Evolutionary conservation across 2,329 filamentous ascomycete genomes (phyloP), one percentile per base, ranked within the genome.

Genomic region (Lachnellula hyalina): DNA sequence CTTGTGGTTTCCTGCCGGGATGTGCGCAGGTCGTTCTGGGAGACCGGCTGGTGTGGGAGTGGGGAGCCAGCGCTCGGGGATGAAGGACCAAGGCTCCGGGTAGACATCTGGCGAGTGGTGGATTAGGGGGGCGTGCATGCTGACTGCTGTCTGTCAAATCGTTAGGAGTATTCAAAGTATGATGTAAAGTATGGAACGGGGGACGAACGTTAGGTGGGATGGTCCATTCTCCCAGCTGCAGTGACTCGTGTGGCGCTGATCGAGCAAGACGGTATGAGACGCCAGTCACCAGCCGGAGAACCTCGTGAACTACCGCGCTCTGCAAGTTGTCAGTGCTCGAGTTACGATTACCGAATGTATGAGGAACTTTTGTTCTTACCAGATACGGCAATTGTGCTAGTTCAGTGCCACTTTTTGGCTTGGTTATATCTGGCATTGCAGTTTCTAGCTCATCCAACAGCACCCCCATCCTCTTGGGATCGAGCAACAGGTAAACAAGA

Each of bases 361-460:
- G 7, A 47, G 28, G 28, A 4, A 9, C 2, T 11, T 32, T 32
- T 32, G 5, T 32, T 32, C 54, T 45, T 55, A 61, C 60, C 50
- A 72, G 57, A 54, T 75, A 77, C 0, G 75, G 73, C 8, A 76
- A 62, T 49, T 70, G 61, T 56, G 77, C 73, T 7, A 78, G 63
- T n/a, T 70, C 58, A 11, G 28, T 2, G 58, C 61, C 67, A 70
- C 70, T 1, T 47, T 51, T 9, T 28, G 63, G 55, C 1, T 57
- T 55, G 14, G 57, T 47, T 8, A 64, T 55, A 49, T 63, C 57
- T 21, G 64, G 62, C 32, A 67, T 57, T 19, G 64, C 63, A 11
- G 32, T 50, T 21, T 61, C 52, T 17, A 71, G 58, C 17, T 71
- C 68, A 52, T 65, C 57, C 25, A 61, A 57, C 11, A 71, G 60